Conservation (phyloP, 1,139 yeast species). For the Candida tunisiensis region DNA sequence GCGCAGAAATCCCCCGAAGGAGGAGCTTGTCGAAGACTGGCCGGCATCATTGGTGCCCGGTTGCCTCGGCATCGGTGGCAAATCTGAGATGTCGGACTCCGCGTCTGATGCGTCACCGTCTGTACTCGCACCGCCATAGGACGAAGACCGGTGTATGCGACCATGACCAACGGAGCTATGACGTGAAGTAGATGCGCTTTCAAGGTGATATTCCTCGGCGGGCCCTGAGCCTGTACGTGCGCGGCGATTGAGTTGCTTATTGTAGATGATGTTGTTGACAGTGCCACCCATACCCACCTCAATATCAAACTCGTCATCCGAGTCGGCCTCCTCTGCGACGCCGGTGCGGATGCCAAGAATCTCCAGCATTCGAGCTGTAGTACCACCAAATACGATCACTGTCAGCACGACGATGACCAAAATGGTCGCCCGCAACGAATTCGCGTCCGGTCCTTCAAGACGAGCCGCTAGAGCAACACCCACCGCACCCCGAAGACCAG, state of each 20-base stretch:
- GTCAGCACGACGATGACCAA: slow-evolving; percentile 92
- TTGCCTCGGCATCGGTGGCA: slow-evolving; percentile 16
- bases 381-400: slow-evolving; percentile 93
- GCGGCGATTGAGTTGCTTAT: neutral
- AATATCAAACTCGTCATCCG: slow-evolving; percentile 91
- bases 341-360: slow-evolving; percentile 88
- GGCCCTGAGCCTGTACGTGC: neutral
- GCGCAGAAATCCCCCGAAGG: slow-evolving; percentile 21
- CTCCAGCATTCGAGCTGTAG: slow-evolving; percentile 96
- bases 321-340: slow-evolving; percentile 61
- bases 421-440: slow-evolving; percentile 82
- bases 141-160: slow-evolving; percentile 8
- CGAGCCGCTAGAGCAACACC: slow-evolving; percentile 99
- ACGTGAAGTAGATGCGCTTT: too few species aligned
- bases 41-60: slow-evolving; percentile 1
- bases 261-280: neutral
- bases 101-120: too few species aligned
- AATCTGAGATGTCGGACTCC: slow-evolving; percentile 10
- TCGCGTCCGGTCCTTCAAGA: slow-evolving; percentile 83
- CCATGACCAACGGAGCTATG: too few species aligned
- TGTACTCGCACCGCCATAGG: slow-evolving; percentile 8
- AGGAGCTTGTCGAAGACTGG: slow-evolving; percentile 2
- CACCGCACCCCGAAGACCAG: slow-evolving; percentile 96
- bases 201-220: too few species aligned
- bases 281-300: slow-evolving; percentile 31